Base-by-base conservation (phyloP, 2,329 filamentous ascomycete species). In the Scedosporium boydii region DNA sequence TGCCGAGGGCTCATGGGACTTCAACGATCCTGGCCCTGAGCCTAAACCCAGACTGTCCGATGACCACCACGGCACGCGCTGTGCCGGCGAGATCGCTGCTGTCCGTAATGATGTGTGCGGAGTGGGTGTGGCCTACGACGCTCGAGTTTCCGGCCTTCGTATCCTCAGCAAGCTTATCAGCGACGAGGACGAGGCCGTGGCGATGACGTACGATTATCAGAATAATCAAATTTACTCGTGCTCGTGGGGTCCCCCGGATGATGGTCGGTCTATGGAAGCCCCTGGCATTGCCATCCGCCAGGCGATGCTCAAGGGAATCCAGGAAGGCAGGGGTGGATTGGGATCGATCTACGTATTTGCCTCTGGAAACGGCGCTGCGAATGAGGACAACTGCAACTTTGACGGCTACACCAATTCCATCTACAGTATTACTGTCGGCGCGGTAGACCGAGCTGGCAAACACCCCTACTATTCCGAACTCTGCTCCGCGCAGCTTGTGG, bases 351-450 rank as follows among this genome's bases (percentile, higher is more conserved):
- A 92, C 70, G 95, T 99, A 62, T 99, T 99, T 74, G 95, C 95
- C 53, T 93, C 93, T 67, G 95, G 95, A 64, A 99, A 99, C 71
- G 95, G 95, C 63, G 96, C 93, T 9, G 80, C 81, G 3, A 85
- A 80, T 66, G 93, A 90, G 57, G 95, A 99, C 74, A 98, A 99
- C 76, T 99, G 95, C 82, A 99, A 99, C 74, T 99, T 99, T 73
- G 95, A 99, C 72, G 95, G 95, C 46, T 99, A 99, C 76, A 99
- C 95, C 64, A 99, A 99, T 79, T 97, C 93, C 72, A 99, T 99
- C 69, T 99, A 98, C 81, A 97, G 92, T 73, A 95, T 99, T 69
- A 96, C 93, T 0, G 92, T 99, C 18, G 95, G 95, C 44, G 93
- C 93, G 41, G 88, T 99, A 65, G 93, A 97, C 72, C 83, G 91